These are phyloP conservation scores for Trypanosomatidae sp. DNA, from an alignment of 208 protist genomes.

Conservation along the genomic window DNA sequence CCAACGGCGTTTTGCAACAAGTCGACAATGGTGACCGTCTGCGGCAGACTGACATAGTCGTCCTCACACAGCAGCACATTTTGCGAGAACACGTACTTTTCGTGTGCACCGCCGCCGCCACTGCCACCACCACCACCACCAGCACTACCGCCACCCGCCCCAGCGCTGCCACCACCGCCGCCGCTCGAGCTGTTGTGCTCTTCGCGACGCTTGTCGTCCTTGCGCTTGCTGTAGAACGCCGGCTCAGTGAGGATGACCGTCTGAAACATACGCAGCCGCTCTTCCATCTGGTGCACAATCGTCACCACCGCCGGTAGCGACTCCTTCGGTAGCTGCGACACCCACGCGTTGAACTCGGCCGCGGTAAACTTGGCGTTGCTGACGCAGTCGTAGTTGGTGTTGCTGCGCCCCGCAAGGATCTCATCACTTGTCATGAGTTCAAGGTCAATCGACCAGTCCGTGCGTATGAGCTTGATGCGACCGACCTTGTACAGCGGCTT, in stretches of 20 bases:
- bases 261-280: conserved; percentile 71
- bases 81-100: conserved; percentile 82
- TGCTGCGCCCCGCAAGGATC: conserved; percentile 58
- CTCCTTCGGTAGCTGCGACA: conserved; percentile 46
- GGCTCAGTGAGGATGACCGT: conserved; percentile 63
- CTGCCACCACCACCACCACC: neutral
- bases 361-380: conserved; percentile 76
- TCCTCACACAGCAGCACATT: conserved; percentile 82
- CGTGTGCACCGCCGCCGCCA: neutral
- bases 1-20: conserved; percentile 78
- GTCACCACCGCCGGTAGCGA: conserved; percentile 28
- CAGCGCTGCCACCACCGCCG: neutral
- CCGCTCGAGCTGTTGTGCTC: conserved; percentile 15
- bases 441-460: conserved; percentile 86
- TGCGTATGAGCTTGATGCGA: conserved; percentile 75
- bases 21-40: conserved; percentile 82
- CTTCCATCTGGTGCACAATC: conserved; percentile 64
- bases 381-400: conserved; percentile 90
- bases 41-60: conserved; percentile 60
- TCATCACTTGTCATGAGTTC: conserved; percentile 79
- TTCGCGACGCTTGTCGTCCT: conserved; percentile 44
- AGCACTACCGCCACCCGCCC: neutral
- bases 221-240: conserved; percentile 56
- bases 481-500: conserved; percentile 84
- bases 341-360: conserved; percentile 63